Percentiles rank a stretch among this genome's conserved stretches.
These are phyloP conservation scores for Russula virescens DNA, from an alignment of 768 basidiomycete species.

Conservation along the genomic window DNA sequence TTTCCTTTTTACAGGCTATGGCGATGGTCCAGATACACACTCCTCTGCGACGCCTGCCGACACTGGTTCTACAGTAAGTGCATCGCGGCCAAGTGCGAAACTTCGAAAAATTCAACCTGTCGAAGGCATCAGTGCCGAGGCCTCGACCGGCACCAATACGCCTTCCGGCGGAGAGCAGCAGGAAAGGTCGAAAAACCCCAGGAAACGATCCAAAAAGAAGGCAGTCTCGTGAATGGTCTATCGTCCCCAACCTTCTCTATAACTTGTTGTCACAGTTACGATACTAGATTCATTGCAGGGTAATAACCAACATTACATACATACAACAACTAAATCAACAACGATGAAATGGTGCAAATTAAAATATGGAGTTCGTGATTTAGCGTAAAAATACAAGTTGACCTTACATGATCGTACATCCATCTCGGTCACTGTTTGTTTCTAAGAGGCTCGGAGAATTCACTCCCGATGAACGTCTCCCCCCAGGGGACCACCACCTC, in stretches of 20 bases:
- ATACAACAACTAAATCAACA: conserved; percentile 29
- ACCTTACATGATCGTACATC: conserved; percentile 63
- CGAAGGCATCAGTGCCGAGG: background rate
- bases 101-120: background rate
- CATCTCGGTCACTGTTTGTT: conserved; percentile 42
- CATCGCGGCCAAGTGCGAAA: background rate
- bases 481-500: conserved; percentile 53
- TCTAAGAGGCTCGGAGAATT: conserved; percentile 44
- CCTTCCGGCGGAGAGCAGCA: conserved; percentile 3
- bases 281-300: background rate
- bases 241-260: background rate
- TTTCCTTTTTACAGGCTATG: conserved; percentile 29
- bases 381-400: conserved; percentile 16
- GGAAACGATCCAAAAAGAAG: conserved; percentile 18
- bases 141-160: conserved; percentile 6
- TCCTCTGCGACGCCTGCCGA: background rate
- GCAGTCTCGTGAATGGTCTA: conserved; percentile 10
- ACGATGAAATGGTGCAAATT: conserved; percentile 24
- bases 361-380: background rate
- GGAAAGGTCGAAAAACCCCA: background rate
- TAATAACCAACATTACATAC: conserved; percentile 5
- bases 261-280: background rate
- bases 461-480: conserved; percentile 44
- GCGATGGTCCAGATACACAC: conserved; percentile 25
- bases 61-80: background rate